Percentiles rank a stretch among this genome's conserved stretches.
These are phyloP conservation scores for Sporothrix protearum DNA, from an alignment of 2,329 filamentous ascomycete species.

Conservation along the genomic window DNA sequence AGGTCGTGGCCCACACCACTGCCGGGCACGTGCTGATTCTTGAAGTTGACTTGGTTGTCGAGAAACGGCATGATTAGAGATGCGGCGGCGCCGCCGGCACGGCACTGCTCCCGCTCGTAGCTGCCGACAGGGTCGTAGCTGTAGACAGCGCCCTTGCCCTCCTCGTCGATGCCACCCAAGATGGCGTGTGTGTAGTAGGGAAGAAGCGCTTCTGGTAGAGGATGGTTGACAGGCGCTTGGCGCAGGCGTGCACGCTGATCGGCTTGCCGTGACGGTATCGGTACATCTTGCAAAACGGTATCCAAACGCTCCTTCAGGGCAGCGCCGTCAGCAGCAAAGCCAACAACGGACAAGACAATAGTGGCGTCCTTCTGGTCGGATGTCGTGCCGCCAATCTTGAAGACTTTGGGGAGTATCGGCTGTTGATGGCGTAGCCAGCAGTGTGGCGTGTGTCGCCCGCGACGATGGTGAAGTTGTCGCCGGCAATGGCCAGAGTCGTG, in stretches of 20 bases:
- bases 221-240: constrained; percentile 90
- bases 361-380: constrained; percentile 79
- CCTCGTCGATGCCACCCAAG: constrained; percentile 87
- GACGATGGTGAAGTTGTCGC: constrained; percentile 91
- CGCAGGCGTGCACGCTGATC: constrained; percentile 91
- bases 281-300: constrained; percentile 97
- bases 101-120: constrained; percentile 95
- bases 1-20: constrained; percentile 80
- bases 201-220: constrained; percentile 98
- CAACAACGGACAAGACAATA: constrained; percentile 88
- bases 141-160: constrained; percentile 91
- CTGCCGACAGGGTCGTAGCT: constrained; percentile 97
- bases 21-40: constrained; percentile 92
- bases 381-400: constrained; percentile 90
- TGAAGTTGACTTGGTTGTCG: constrained; percentile 99
- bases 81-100: constrained; percentile 85
- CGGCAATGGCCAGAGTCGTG: constrained; percentile 90
- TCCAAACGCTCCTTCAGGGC: constrained; percentile 92
- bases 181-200: constrained; percentile 96
- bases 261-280: constrained; percentile 96
- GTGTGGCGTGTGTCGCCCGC: constrained; percentile 96
- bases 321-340: constrained; percentile 91
- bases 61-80: constrained; percentile 98
- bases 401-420: constrained; percentile 90
- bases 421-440: constrained; percentile 98